phyloP scores from a whole-genome alignment of 1,284 basidiomycete genomes.

The Xerocomus nothofagi region DNA sequence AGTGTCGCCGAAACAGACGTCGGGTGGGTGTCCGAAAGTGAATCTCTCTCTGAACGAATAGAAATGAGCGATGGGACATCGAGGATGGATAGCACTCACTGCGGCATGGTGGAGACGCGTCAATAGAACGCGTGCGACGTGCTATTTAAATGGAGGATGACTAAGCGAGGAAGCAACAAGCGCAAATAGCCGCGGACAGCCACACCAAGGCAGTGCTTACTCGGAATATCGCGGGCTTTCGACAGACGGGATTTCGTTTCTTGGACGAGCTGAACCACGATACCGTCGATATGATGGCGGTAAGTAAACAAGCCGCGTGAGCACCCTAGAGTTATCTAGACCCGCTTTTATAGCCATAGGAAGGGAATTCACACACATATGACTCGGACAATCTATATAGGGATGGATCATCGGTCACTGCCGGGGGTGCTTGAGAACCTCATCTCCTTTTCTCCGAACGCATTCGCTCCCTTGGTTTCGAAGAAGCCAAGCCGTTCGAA shows the following conservation, averaged over 20 bases:
- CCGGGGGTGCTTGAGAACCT: too few species aligned
- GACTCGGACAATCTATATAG: slow-evolving; percentile 21
- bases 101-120: slow-evolving; percentile 24
- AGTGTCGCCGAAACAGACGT: not conserved
- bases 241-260: too few species aligned
- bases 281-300: slow-evolving; percentile 8
- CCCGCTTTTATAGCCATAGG: slow-evolving; percentile 17
- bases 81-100: slow-evolving; percentile 8
- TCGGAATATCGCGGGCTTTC: too few species aligned
- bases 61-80: not conserved
- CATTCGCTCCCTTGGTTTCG: slow-evolving; percentile 43
- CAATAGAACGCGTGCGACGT: not conserved
- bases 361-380: too few species aligned
- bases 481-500: slow-evolving; percentile 52
- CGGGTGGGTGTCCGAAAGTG: slow-evolving; percentile 22
- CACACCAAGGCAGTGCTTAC: not conserved
- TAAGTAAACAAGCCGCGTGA: slow-evolving; percentile 13
- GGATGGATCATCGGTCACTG: too few species aligned
- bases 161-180: slow-evolving; percentile 8
- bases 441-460: slow-evolving; percentile 55
- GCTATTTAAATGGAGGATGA: slow-evolving; percentile 18
- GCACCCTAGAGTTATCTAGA: not conserved
- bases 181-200: slow-evolving; percentile 16
- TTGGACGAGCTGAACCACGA: not conserved
- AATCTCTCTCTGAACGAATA: slow-evolving; percentile 7